phyloP scores from a whole-genome alignment of 2,329 filamentous ascomycete species.

The Epichloe brachyelytri region DNA sequence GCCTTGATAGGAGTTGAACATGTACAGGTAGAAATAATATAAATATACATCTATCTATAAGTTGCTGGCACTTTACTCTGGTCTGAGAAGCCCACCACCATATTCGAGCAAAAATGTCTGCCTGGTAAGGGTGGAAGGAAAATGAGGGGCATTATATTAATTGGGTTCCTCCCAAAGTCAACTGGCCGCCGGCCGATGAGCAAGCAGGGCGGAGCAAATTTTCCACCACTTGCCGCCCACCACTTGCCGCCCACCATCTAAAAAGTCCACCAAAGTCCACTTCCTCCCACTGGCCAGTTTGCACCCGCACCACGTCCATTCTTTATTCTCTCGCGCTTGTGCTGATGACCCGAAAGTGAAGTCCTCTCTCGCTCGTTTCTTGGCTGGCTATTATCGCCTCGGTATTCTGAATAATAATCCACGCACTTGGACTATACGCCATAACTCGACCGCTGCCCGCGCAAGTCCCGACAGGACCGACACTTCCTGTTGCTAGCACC shows the following conservation, averaged over 20 bases:
- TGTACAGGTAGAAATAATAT: no score
- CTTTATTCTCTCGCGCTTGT: neutral
- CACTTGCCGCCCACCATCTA: neutral
- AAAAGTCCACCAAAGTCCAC: neutral
- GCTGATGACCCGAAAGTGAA: no score
- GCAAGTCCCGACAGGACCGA: neutral
- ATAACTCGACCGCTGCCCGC: neutral
- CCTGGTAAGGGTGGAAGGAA: no score
- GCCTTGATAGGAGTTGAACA: no score
- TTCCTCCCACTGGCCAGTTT: neutral
- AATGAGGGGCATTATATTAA: neutral
- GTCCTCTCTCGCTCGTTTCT: no score
- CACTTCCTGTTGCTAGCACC: no score
- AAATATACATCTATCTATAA: no score
- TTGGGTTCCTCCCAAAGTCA: neutral
- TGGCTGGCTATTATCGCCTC: neutral
- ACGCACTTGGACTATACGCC: neutral
- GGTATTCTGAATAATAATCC: neutral
- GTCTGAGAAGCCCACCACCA: no score
- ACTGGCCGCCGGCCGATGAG: neutral
- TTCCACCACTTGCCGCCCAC: conserved; percentile 2
- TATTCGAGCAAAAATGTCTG: no score
- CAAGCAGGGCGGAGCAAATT: conserved; percentile 6
- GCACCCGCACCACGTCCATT: neutral
- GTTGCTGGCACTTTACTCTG: no score